A percentile compares a stretch with the other conserved stretches of the same genome.
Evolutionary conservation across 768 basidiomycete genomes (phyloP).

Genomic region (Chlorophyllum brunneum): DNA sequence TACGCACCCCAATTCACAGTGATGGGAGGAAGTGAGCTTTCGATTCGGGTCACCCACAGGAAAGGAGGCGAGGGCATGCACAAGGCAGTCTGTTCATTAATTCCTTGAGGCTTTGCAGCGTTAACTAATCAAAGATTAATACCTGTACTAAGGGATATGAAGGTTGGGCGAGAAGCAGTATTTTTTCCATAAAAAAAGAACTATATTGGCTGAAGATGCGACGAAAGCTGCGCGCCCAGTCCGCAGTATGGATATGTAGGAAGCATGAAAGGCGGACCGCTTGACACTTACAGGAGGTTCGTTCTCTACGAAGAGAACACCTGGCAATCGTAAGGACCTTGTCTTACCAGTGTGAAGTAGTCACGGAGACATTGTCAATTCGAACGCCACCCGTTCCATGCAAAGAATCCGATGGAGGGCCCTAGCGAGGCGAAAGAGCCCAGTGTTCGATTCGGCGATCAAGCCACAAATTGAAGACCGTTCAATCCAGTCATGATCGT

Average conservation of each 20-base stretch:
- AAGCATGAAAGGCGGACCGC: too few species aligned
- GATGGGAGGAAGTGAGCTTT: not conserved
- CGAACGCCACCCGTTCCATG: not conserved
- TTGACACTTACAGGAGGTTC: too few species aligned
- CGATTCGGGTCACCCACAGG: too few species aligned
- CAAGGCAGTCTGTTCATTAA: not conserved
- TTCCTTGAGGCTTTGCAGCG: not conserved
- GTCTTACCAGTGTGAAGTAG: not conserved
- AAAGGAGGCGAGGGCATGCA: not conserved
- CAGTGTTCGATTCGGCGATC: not conserved
- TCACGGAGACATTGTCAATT: not conserved
- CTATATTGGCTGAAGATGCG: too few species aligned
- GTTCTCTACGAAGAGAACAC: not conserved
- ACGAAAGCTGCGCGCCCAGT: too few species aligned
- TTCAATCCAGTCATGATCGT: not conserved
- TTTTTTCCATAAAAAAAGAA: not conserved
- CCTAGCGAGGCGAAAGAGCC: conserved; percentile 1
- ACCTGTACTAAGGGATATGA: not conserved
- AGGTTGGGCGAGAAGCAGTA: not conserved
- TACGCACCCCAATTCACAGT: not conserved
- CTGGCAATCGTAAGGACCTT: too few species aligned
- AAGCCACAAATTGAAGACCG: not conserved
- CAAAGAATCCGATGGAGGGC: conserved; percentile 5
- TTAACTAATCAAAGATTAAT: not conserved
- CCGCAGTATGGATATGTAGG: too few species aligned